These are phyloP conservation scores for Hippophae rhamnoides DNA, from an alignment of 306 rosid species.

Conservation along the genomic window DNA sequence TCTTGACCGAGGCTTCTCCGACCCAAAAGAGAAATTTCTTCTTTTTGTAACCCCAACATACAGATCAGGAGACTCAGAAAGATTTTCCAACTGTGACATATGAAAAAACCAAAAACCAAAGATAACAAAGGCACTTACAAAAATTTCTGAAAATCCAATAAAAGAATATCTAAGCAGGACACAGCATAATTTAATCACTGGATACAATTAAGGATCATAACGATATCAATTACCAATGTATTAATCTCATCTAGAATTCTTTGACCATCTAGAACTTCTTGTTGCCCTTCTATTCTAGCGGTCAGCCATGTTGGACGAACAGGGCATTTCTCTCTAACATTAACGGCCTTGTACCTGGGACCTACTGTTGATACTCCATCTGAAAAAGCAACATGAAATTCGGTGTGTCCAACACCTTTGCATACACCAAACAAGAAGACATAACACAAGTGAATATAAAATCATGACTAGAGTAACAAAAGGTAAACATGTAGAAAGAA, in stretches of 20 bases:
- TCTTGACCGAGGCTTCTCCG: slow-evolving; percentile 41
- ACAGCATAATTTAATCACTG: no score
- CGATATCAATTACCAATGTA: slow-evolving; percentile 27
- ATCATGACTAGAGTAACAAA: background rate
- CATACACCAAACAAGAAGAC: slow-evolving; percentile 6
- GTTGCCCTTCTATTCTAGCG: slow-evolving; percentile 60
- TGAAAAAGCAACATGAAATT: slow-evolving; percentile 51
- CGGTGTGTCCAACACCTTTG: slow-evolving; percentile 37
- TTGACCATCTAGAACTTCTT: slow-evolving; percentile 51
- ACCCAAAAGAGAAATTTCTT: slow-evolving; percentile 41
- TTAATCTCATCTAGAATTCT: slow-evolving; percentile 39
- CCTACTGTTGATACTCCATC: slow-evolving; percentile 56
- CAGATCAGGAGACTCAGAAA: slow-evolving; percentile 43
- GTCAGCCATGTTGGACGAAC: slow-evolving; percentile 50
- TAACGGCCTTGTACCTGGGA: slow-evolving; percentile 42
- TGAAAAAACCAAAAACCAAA: slow-evolving; percentile 1
- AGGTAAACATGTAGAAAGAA: background rate
- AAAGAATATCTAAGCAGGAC: slow-evolving; percentile 13
- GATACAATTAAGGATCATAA: no score
- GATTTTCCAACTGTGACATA: slow-evolving; percentile 52
- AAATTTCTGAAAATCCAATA: slow-evolving; percentile 9
- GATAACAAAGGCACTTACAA: slow-evolving; percentile 3
- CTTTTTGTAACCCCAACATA: slow-evolving; percentile 59
- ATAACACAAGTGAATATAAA: background rate
- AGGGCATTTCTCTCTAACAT: slow-evolving; percentile 28